Base-by-base conservation (phyloP, 139 green algal genomes). In the Auxenochlorella pyrenoidosa region DNA sequence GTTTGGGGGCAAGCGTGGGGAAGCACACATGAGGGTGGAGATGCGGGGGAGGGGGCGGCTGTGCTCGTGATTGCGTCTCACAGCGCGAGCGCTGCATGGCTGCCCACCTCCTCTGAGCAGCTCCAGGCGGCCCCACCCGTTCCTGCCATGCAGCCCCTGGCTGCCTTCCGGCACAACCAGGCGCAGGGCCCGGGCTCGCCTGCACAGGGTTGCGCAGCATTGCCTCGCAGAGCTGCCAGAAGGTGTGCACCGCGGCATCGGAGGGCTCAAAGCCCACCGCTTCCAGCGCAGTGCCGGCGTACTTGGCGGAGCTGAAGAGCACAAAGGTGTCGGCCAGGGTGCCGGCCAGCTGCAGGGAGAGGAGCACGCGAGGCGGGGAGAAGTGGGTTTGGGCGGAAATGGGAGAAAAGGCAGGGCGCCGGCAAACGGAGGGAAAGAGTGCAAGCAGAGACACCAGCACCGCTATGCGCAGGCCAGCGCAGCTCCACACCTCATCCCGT, bases 211-310 rank as follows among this genome's bases (percentile, higher is more conserved):
- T 66, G 6, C 34, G 43, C 65, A 86, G 38, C 30, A 68, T n/a
- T 16, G 51, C 60, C 75, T 88, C 71, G 59, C 84, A 79, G 1
- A 38, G 47, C 30, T 63, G 41, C 88, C 88, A 91, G 5, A 89
- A 83, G 51, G 60, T 43, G 24, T 51, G 10, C 43, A 91, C 58
- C 15, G 54, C 65, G 32, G 41, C 60, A 28, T 87, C 84, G 2
- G 66, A 68, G 38, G 88, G 84, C 18, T 38, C 32, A 43, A 81
- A 79, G 38, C 34, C 66, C 1, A 59, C 59, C 3, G 65, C 44
- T 40, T 58, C 73, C 43, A 86, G 78, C 18, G 84, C 59, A 3
- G 54, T 75, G 36, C 78, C 84, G 65, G 59, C 70, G 40, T 83
- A 30, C 36, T 80, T 89, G 43, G 58, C n/a, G 58, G 43, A 66